Conservation (phyloP, 148 eudicot genomes). For the Persicaria maculosa region DNA sequence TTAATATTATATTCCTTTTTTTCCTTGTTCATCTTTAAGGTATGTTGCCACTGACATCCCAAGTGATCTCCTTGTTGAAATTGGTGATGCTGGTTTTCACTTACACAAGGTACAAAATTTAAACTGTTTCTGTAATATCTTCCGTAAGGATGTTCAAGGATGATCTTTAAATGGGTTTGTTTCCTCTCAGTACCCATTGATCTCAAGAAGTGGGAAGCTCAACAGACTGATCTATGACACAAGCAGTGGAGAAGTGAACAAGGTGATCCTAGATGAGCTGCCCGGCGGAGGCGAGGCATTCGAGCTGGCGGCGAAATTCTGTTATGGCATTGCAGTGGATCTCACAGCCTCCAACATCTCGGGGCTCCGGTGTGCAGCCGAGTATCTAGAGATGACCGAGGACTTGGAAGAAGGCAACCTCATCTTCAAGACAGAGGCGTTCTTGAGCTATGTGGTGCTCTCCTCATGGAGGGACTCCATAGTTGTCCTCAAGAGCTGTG, state of each 20-base stretch:
- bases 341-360: slow-evolving; percentile 87
- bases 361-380: slow-evolving; percentile 86
- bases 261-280: slow-evolving; percentile 49
- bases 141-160: background rate
- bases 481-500: slow-evolving; percentile 77
- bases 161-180: background rate
- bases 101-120: slow-evolving; percentile 64
- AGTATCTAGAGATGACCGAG: slow-evolving; percentile 94
- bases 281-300: slow-evolving; percentile 90
- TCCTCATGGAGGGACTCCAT: slow-evolving; percentile 97
- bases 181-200: slow-evolving; percentile 58
- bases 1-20: background rate
- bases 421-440: slow-evolving; percentile 95
- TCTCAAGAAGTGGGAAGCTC: slow-evolving; percentile 79
- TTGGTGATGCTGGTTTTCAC: slow-evolving; percentile 77
- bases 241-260: slow-evolving; percentile 44
- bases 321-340: slow-evolving; percentile 90
- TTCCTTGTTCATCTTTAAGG: slow-evolving; percentile 32
- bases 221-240: slow-evolving; percentile 76
- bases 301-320: slow-evolving; percentile 92
- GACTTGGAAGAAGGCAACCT: slow-evolving; percentile 97
- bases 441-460: slow-evolving; percentile 82
- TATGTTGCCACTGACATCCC: slow-evolving; percentile 85
- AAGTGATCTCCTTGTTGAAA: slow-evolving; percentile 78
- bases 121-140: background rate